Conservation (phyloP, 148 eudicot species). For the Vaccinium darrowii region DNA sequence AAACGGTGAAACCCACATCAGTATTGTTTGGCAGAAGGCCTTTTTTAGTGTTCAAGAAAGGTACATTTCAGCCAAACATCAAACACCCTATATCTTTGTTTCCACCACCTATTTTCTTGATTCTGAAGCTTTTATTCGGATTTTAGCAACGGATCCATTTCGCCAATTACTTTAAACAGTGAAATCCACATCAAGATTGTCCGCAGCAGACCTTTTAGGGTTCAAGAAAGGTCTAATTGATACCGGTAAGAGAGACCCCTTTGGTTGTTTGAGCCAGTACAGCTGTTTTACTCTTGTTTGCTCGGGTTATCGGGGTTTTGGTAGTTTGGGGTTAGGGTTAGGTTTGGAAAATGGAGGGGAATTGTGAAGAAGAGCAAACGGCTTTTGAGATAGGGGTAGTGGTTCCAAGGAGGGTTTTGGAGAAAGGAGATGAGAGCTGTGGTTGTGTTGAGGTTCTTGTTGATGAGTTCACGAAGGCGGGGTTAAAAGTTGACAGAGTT, state of each 20-base stretch:
- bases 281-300: background rate
- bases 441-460: constrained; percentile 66
- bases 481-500: constrained; percentile 66
- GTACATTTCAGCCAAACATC: background rate
- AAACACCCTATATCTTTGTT: background rate
- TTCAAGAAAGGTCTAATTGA: background rate
- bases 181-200: background rate
- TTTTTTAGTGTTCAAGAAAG: background rate
- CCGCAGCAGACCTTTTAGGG: background rate
- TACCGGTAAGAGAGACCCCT: background rate
- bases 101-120: background rate
- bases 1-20: background rate
- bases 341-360: constrained; percentile 42
- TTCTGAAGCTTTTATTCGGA: background rate
- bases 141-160: background rate
- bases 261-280: background rate
- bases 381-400: constrained; percentile 76
- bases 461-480: constrained; percentile 56
- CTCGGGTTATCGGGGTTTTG: constrained; percentile 8
- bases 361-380: constrained; percentile 37
- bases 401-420: constrained; percentile 48
- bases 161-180: constrained; percentile 3
- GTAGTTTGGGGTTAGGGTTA: background rate
- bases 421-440: constrained; percentile 27
- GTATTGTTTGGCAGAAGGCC: background rate